phyloP scores from a whole-genome alignment of 2,329 filamentous ascomycete species.

The Colletotrichum sp. region DNA sequence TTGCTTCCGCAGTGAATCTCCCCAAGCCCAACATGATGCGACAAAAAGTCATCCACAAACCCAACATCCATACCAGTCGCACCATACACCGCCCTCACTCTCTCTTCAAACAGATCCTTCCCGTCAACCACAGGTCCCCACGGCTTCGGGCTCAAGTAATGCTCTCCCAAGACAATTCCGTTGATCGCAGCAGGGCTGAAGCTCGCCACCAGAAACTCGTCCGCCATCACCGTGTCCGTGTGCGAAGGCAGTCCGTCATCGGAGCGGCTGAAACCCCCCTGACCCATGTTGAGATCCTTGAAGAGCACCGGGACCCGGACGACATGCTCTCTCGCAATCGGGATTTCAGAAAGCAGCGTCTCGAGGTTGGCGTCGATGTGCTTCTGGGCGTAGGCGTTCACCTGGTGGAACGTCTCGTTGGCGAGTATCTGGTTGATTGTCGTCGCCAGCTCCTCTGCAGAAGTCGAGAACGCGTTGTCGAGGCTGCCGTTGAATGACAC shows the following conservation, averaged over 20 bases:
- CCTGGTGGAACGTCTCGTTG: slow-evolving; percentile 3
- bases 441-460: not conserved
- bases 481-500: not conserved
- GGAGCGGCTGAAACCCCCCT: not conserved
- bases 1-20: slow-evolving; percentile 33
- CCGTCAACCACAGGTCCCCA: slow-evolving; percentile 31
- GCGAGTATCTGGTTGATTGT: slow-evolving; percentile 20
- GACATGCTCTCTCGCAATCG: slow-evolving; percentile 25
- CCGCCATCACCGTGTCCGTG: not conserved
- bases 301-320: slow-evolving; percentile 27
- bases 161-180: slow-evolving; percentile 22
- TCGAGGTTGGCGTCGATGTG: slow-evolving; percentile 22
- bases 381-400: slow-evolving; percentile 3
- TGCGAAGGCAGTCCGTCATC: not conserved
- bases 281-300: not conserved
- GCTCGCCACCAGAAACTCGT: slow-evolving; percentile 3
- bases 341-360: slow-evolving; percentile 11
- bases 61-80: slow-evolving; percentile 25
- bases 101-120: slow-evolving; percentile 28
- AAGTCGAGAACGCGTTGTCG: not conserved
- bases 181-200: slow-evolving; percentile 27
- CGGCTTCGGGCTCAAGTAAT: slow-evolving; percentile 27
- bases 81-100: slow-evolving; percentile 24
- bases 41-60: slow-evolving; percentile 32
- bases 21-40: slow-evolving; percentile 25